Evolutionary conservation across 768 basidiomycete genomes (phyloP), one percentile per base, ranked within the genome.

Genomic region (Trametes coccinea): DNA sequence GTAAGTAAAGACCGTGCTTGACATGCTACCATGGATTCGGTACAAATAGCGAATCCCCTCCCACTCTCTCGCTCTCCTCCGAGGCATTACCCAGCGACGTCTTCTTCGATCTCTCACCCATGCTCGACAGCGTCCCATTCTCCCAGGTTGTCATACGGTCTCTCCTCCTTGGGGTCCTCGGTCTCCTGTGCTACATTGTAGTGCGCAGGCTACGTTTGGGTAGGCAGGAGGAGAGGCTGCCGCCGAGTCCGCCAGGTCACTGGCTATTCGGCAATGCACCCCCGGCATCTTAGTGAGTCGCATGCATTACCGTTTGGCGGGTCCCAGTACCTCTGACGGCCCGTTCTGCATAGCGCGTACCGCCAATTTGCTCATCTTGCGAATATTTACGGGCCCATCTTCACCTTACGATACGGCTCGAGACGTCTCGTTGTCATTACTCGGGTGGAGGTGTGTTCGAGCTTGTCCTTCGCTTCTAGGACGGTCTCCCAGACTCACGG

Each of bases 361-460:
- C 60, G 52, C 5, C 53, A 65, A 22, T 69, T 55, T 56, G 81
- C 84, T 40, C 78, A 83, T 63, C 86, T 84, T 82, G 80, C 82
- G 6, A 78, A 84, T 67, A 69, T 80, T 63, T 88, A 88, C 62
- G 87, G 87, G 0, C 82, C 86, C 0, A 75, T 88, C 7, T 84
- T 87, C 64, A 80, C 83, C 0, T 70, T 88, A 2, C 78, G 82
- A 0, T 75, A 83, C 57, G 86, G 87, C 1, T 72, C 72, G 9
- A 76, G 74, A 2, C 57, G 54, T 9, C 74, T 78, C 46, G 70
- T 83, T 57, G 75, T 86, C 48, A 76, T 85, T 31, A 81, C 82
- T 0, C 73, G 82, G 2, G 58, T 65, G 39, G 61, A 69, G 62
- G 70, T 68, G 7, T 13, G 59, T n/a, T 27, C 14, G 7, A 14